Conservation (phyloP, 768 basidiomycete genomes). For the Lentinula detonsa region DNA sequence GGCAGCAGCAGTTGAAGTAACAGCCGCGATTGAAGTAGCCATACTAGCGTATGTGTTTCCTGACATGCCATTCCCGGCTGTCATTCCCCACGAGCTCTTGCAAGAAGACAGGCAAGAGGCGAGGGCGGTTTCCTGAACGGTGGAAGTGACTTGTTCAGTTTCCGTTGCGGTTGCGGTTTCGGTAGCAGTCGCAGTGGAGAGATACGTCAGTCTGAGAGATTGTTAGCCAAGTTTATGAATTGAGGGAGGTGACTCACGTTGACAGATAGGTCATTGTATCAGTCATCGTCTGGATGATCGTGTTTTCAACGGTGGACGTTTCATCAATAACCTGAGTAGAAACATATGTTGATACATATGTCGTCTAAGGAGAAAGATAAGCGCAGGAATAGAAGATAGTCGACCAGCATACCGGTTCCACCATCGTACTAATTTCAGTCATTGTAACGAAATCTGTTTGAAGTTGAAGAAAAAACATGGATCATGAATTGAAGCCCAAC, state of each 20-base stretch:
- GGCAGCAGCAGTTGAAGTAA: conserved; percentile 11
- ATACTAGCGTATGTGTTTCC: conserved; percentile 40
- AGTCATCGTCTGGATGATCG: conserved; percentile 46
- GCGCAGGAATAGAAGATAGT: conserved; percentile 23
- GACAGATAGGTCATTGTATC: conserved; percentile 48
- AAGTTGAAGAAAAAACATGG: neutral
- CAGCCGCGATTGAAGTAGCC: conserved; percentile 7
- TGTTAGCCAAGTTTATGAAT: no score
- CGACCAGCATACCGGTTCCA: conserved; percentile 1
- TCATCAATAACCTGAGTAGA: conserved; percentile 34
- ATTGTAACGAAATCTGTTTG: conserved; percentile 39
- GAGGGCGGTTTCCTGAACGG: conserved; percentile 43
- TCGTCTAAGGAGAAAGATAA: conserved; percentile 40
- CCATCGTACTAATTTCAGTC: conserved; percentile 42
- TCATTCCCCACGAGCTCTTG: conserved; percentile 52
- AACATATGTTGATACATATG: conserved; percentile 46
- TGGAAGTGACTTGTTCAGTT: conserved; percentile 34
- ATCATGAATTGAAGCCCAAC: neutral
- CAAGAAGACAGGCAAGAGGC: conserved; percentile 37
- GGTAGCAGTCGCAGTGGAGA: conserved; percentile 26
- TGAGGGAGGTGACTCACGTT: conserved; percentile 11
- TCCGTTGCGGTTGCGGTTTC: conserved; percentile 23
- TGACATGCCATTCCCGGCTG: conserved; percentile 41
- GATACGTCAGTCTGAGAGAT: neutral
- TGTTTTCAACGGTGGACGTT: conserved; percentile 57